phyloP scores from a whole-genome alignment of 306 rosid genomes.

The Cucurbita argyrosperma region DNA sequence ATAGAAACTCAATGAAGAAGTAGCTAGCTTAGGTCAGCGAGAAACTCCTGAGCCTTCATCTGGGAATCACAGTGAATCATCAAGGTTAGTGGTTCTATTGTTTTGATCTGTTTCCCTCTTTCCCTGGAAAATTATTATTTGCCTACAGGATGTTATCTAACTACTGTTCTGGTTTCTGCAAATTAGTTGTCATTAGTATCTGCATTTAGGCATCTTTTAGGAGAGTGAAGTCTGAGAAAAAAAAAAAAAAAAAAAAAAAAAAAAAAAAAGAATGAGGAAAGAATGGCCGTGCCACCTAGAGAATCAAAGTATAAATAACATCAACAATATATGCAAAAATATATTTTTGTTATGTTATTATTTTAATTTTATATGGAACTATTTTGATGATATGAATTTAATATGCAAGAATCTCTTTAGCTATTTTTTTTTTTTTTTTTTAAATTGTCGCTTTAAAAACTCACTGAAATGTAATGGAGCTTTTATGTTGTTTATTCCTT shows the following conservation, averaged over 20 bases:
- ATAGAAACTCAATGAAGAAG: constrained; percentile 72
- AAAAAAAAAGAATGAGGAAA: no score
- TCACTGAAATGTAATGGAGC: no score
- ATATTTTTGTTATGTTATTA: no score
- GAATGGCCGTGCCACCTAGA: neutral
- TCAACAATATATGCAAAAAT: neutral
- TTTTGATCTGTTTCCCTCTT: neutral
- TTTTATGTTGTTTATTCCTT: no score
- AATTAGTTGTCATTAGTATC: neutral
- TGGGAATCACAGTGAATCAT: constrained; percentile 30
- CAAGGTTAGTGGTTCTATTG: constrained; percentile 31
- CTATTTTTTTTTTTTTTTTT: neutral
- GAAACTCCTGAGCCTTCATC: constrained; percentile 25
- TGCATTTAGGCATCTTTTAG: neutral
- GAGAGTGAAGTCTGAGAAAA: neutral
- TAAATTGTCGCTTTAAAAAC: neutral
- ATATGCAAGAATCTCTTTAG: neutral
- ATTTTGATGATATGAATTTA: neutral
- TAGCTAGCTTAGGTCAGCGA: constrained; percentile 26
- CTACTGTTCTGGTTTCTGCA: neutral
- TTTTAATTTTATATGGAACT: neutral
- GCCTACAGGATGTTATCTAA: neutral
- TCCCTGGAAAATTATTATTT: neutral
- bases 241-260: no score
- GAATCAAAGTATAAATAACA: neutral